Evolutionary conservation across 306 rosid genomes (phyloP).

Genomic region (Cercis canadensis): DNA sequence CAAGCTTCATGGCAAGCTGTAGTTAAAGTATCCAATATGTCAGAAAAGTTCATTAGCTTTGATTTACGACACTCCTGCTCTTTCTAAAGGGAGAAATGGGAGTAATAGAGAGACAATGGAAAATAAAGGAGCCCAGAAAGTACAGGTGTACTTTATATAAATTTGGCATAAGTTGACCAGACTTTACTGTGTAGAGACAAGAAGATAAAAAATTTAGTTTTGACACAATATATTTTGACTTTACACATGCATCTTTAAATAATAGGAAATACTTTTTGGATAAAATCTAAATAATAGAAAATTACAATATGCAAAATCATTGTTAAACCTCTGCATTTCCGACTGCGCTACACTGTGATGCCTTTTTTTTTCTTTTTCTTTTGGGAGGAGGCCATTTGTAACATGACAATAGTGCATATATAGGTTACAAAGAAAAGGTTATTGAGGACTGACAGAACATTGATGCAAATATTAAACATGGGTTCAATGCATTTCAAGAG

Average conservation of each 20-base stretch:
- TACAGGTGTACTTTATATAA: neutral
- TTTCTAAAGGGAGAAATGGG: neutral
- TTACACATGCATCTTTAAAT: too few relatives aligned
- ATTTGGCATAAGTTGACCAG: neutral
- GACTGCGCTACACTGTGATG: neutral
- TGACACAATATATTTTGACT: too few relatives aligned
- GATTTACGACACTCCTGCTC: neutral
- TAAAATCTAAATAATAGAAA: constrained; percentile 19
- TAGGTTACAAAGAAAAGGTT: neutral
- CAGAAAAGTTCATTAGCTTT: neutral
- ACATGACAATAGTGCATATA: neutral
- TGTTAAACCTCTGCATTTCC: too few relatives aligned
- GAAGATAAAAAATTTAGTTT: neutral
- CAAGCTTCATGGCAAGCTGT: constrained; percentile 97
- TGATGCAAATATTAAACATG: constrained; percentile 4
- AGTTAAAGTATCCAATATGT: constrained; percentile 25
- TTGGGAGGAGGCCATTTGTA: too few relatives aligned
- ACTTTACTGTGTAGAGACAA: constrained; percentile 10
- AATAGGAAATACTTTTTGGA: too few relatives aligned
- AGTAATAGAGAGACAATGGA: constrained; percentile 6
- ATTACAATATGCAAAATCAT: constrained; percentile 14
- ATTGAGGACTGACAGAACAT: neutral
- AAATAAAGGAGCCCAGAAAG: neutral
- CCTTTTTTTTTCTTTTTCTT: too few relatives aligned
- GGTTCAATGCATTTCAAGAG: constrained; percentile 12